Evolutionary conservation across 805 yeast genomes (phyloP).

Genomic region (Candida maris): DNA sequence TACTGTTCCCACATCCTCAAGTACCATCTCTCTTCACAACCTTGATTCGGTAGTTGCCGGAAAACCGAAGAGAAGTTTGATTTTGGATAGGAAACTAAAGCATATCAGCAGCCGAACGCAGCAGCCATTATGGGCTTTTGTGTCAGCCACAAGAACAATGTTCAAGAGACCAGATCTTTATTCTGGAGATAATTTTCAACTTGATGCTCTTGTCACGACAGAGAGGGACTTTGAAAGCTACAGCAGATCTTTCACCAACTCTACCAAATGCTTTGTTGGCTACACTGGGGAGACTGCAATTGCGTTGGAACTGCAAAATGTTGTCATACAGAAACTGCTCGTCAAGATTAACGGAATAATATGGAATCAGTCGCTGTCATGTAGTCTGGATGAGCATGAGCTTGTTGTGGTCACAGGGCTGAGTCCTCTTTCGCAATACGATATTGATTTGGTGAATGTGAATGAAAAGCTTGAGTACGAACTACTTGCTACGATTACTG

Average conservation of each 20-base stretch:
- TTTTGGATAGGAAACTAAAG: constrained; percentile 25
- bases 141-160: constrained; percentile 50
- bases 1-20: constrained; percentile 5
- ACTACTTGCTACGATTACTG: constrained; percentile 31
- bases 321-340: constrained; percentile 38
- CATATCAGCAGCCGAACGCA: constrained; percentile 19
- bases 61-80: constrained; percentile 19
- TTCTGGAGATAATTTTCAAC: constrained; percentile 36
- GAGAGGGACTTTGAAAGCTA: constrained; percentile 30
- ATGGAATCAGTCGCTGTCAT: constrained; percentile 64
- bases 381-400: constrained; percentile 43
- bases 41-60: constrained; percentile 4
- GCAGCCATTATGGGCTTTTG: constrained; percentile 54
- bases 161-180: constrained; percentile 41
- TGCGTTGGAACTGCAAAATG: constrained; percentile 47
- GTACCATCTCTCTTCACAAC: constrained; percentile 1
- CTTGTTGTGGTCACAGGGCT: constrained; percentile 60
- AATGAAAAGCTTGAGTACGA: constrained; percentile 28
- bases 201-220: constrained; percentile 36
- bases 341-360: constrained; percentile 60
- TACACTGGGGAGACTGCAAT: constrained; percentile 51
- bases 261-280: constrained; percentile 39
- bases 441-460: constrained; percentile 44
- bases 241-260: constrained; percentile 21
- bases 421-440: constrained; percentile 62